A percentile compares a stretch with the other conserved stretches of the same genome.
phyloP scores from a whole-genome alignment of 2,329 filamentous ascomycete genomes.

The Colletotrichum viniferum region DNA sequence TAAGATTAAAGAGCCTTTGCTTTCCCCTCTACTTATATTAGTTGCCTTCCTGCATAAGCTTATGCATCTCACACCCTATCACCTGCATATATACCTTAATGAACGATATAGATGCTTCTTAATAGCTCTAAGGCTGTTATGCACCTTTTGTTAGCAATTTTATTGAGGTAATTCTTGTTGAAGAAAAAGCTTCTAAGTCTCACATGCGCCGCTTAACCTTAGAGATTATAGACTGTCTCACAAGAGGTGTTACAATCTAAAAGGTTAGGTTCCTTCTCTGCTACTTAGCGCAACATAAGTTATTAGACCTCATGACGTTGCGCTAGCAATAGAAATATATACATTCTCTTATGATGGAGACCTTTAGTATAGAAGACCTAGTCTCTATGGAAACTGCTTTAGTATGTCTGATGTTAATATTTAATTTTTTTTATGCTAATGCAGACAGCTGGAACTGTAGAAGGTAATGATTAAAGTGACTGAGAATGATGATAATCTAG shows the following conservation, averaged over 20 bases:
- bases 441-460: neutral
- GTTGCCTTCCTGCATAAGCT: neutral
- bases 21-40: neutral
- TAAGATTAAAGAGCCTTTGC: neutral
- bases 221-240: neutral
- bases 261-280: neutral
- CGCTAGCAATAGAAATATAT: neutral
- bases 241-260: neutral
- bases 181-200: neutral
- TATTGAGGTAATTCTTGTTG: neutral
- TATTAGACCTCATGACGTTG: neutral
- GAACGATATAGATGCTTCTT: neutral
- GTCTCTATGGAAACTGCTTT: neutral
- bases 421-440: neutral
- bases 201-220: neutral
- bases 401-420: neutral
- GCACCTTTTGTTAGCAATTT: neutral
- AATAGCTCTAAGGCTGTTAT: neutral
- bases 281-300: neutral
- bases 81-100: neutral
- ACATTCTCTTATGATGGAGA: neutral
- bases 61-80: neutral
- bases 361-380: neutral
- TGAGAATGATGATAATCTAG: neutral
- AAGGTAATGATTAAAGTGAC: neutral